Base-by-base conservation (phyloP, 2,329 filamentous ascomycete genomes). In the Penicillium sp. region DNA sequence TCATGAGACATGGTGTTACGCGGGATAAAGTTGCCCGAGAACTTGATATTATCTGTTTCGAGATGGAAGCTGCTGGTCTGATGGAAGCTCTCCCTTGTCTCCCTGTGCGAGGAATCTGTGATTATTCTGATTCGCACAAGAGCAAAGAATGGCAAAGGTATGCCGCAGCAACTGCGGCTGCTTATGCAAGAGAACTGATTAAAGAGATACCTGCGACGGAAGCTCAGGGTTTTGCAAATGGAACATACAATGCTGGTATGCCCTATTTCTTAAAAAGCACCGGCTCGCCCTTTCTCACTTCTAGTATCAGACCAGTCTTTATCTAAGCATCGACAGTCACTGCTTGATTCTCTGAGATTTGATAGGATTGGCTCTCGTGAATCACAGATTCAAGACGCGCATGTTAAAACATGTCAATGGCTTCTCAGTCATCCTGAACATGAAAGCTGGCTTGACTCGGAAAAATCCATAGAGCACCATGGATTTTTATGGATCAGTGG, bases 331-430 rank as follows among this genome's bases (percentile, higher is more conserved):
- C 52, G 55, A n/a, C 16, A 59, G 19, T 7, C 10, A 2, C 37
- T 61, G 16, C 52, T 74, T 10, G 53, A 67, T 1, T 71, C 67
- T 0, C 49, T 79, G 4, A 55, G 18, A 5, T 80, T 80, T 56
- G 63, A 73, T 1, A 67, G 75, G 48, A 74, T 79, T 14, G 73
- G 78, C 43, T 46, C 67, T 13, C 74, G 77, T 2, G 67, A 66
- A 6, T 48, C 50, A 14, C 72, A 63, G 3, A 76, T 81, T 51
- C 70, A 73, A 34, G 58, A 48, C 1, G 75, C 72, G 0, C 67
- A 77, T n/a, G 58, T 55, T 0, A 64, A 65, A 16, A 81, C 77
- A 2, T 80, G 77, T 37, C 39, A 63, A 40, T 81, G 78, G 79
- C 50, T 81, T 1, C 62, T 78, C 1, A 47, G 61, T 1, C 67